Evolutionary conservation across 108 stramenopile species (phyloP).

Genomic region (Poteriospumella lacustris): DNA sequence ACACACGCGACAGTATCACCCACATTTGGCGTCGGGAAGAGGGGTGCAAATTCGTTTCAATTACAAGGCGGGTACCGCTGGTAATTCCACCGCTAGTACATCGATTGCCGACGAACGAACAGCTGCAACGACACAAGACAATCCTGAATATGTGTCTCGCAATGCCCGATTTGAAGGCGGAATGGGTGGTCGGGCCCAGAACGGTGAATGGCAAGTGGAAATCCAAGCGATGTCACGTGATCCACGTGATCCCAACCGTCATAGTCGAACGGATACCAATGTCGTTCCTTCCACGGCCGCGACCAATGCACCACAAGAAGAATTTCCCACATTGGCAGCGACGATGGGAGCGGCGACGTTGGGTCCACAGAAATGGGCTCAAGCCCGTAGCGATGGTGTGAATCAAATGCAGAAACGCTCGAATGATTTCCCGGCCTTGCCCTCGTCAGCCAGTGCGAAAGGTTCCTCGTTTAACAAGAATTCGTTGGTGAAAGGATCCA

Average conservation of each 20-base stretch:
- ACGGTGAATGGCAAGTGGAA: slow-evolving; percentile 11
- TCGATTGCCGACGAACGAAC: too few relatives aligned
- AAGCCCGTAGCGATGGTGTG: background rate
- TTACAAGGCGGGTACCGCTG: too few relatives aligned
- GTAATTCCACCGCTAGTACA: too few relatives aligned
- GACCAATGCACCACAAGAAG: background rate
- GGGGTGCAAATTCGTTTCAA: slow-evolving; percentile 1
- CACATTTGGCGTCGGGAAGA: background rate
- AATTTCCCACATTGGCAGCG: background rate
- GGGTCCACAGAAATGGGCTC: background rate
- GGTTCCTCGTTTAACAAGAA: background rate
- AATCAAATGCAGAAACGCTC: background rate
- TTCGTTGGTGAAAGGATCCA: background rate
- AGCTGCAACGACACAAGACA: background rate
- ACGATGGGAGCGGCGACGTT: background rate
- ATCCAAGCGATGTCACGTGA: background rate
- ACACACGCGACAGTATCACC: slow-evolving; percentile 19
- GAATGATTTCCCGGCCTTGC: background rate
- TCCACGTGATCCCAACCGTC: slow-evolving; percentile 14
- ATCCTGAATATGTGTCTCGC: background rate
- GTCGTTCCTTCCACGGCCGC: background rate
- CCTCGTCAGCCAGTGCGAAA: background rate
- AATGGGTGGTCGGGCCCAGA: slow-evolving; percentile 2
- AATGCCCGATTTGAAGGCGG: background rate
- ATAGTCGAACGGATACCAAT: background rate